Conservation (phyloP, 1,284 basidiomycete genomes). For the Rhodotorula mucilaginosa region DNA sequence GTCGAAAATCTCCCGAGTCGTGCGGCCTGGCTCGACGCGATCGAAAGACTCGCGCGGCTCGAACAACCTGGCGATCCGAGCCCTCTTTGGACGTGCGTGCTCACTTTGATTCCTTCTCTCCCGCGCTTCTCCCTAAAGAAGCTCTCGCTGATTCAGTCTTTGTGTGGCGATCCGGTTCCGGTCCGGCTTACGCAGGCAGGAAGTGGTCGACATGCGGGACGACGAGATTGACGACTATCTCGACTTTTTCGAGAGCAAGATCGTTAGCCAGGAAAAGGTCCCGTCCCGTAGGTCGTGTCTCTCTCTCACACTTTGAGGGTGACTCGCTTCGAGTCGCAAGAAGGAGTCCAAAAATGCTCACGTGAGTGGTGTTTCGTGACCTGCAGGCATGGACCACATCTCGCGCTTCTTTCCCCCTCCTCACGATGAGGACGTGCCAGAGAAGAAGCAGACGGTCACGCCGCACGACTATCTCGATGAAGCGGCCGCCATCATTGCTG, state of each 20-base stretch:
- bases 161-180: not conserved
- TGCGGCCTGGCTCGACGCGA: slow-evolving; percentile 22
- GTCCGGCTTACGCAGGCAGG: slow-evolving; percentile 18
- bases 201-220: slow-evolving; percentile 14
- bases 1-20: slow-evolving; percentile 10
- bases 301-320: too few relatives aligned
- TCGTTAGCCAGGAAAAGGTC: slow-evolving; percentile 23
- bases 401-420: slow-evolving; percentile 23
- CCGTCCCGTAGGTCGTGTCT: slow-evolving; percentile 11
- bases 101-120: not conserved
- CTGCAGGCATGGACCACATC: not conserved
- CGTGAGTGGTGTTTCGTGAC: too few relatives aligned
- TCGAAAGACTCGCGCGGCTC: slow-evolving; percentile 6
- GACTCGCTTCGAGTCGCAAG: too few relatives aligned
- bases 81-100: slow-evolving; percentile 21
- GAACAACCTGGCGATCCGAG: slow-evolving; percentile 13
- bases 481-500: not conserved
- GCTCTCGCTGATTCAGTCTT: not conserved
- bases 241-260: slow-evolving; percentile 34
- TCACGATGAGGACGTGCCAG: too few relatives aligned
- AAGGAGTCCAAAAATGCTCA: too few relatives aligned
- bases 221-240: slow-evolving; percentile 40
- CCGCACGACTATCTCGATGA: not conserved
- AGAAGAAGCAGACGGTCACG: too few relatives aligned
- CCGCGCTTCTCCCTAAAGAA: too few relatives aligned